A percentile compares a stretch with the other conserved stretches of the same genome.
Evolutionary conservation across 371 early-diverging fungal species (phyloP).

Genomic region (Encephalitozoon hellem): DNA sequence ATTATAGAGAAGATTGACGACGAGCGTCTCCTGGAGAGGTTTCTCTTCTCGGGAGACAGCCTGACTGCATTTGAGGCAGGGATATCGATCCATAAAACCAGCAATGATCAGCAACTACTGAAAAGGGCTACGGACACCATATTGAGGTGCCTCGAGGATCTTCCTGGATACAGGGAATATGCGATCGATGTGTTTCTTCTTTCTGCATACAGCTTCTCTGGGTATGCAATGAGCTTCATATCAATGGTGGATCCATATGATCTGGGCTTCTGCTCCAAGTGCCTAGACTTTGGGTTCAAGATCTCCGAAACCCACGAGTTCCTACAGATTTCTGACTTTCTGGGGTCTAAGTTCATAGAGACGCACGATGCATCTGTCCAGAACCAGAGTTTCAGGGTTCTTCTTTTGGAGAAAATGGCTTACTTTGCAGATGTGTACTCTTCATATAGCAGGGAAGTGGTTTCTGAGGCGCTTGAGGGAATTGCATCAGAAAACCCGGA

Average conservation of each 20-base stretch:
- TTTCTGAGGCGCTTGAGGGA: background rate
- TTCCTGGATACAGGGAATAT: slow-evolving; percentile 9
- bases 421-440: slow-evolving; percentile 18
- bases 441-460: slow-evolving; percentile 18
- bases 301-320: slow-evolving; percentile 78
- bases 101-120: background rate
- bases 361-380: slow-evolving; percentile 63
- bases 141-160: background rate
- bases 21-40: slow-evolving; percentile 14
- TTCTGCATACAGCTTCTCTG: background rate
- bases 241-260: slow-evolving; percentile 67
- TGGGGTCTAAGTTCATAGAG: slow-evolving; percentile 79
- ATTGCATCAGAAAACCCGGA: slow-evolving; percentile 39
- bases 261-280: slow-evolving; percentile 79
- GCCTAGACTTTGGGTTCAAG: slow-evolving; percentile 72
- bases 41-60: background rate
- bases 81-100: background rate
- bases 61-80: slow-evolving; percentile 27
- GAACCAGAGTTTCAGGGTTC: slow-evolving; percentile 17
- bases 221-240: slow-evolving; percentile 23
- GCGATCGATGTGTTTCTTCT: background rate
- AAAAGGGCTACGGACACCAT: slow-evolving; percentile 2
- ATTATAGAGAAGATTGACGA: slow-evolving; percentile 20
- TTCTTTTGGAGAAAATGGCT: slow-evolving; percentile 33
- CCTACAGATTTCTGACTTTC: slow-evolving; percentile 73